Conservation (phyloP, 2,329 filamentous ascomycete genomes). For the Scolecobasidium constrictum region DNA sequence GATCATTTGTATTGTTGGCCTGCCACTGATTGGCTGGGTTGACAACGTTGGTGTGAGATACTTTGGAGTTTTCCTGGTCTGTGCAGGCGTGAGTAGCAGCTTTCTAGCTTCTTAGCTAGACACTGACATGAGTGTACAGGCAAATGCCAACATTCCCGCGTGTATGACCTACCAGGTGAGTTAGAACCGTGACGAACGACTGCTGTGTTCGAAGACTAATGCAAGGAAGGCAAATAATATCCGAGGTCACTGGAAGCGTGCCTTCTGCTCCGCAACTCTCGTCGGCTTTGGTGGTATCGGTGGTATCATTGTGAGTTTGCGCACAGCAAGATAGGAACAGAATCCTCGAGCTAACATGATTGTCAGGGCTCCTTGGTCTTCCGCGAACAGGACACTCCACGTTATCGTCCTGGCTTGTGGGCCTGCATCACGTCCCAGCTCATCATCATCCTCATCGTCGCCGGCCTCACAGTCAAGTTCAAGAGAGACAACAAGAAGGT, state of each 20-base stretch:
- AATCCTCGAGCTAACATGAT: too few relatives aligned
- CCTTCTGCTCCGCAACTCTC: slow-evolving; percentile 64
- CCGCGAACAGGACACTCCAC: slow-evolving; percentile 32
- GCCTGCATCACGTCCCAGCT: slow-evolving; percentile 25
- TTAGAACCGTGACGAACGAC: background rate
- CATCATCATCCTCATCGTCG: slow-evolving; percentile 24
- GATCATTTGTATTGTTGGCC: slow-evolving; percentile 54
- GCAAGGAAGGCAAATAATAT: slow-evolving; percentile 59
- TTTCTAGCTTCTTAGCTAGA: too few relatives aligned
- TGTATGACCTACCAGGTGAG: slow-evolving; percentile 58
- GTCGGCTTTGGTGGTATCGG: slow-evolving; percentile 69
- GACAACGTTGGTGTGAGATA: slow-evolving; percentile 49
- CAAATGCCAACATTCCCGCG: slow-evolving; percentile 55
- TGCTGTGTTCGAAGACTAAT: background rate
- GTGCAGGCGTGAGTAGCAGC: slow-evolving; percentile 66
- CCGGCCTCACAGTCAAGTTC: slow-evolving; percentile 22
- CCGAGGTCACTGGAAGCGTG: slow-evolving; percentile 79
- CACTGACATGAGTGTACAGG: too few relatives aligned
- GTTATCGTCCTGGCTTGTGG: slow-evolving; percentile 26
- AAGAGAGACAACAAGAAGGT: slow-evolving; percentile 24
- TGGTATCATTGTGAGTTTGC: slow-evolving; percentile 59
- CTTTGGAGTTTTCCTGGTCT: slow-evolving; percentile 64
- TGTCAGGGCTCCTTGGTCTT: slow-evolving; percentile 68
- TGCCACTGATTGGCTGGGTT: slow-evolving; percentile 67
- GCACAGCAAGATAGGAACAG: too few relatives aligned